Percentiles rank a stretch among this genome's conserved stretches.
phyloP scores from a whole-genome alignment of 257 asterid species.

The Mitragyna speciosa region DNA sequence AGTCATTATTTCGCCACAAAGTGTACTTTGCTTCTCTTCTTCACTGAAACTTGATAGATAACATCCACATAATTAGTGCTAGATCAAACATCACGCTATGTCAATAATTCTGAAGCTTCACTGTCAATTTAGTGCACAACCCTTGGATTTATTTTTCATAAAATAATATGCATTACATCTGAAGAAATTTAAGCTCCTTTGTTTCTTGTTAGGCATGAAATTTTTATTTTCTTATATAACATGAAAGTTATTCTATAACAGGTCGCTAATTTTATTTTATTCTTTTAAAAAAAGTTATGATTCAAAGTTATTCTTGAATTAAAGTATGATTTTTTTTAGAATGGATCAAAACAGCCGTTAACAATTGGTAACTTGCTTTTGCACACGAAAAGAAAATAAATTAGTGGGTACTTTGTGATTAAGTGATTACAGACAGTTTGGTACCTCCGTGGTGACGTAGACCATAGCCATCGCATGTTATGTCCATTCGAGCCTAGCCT shows the following conservation, averaged over 20 bases:
- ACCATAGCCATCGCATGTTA: slow-evolving; percentile 14
- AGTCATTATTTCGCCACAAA: background rate
- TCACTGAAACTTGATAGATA: background rate
- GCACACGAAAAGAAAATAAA: background rate
- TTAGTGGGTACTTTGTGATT: background rate
- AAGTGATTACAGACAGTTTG: background rate
- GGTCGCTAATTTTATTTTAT: background rate
- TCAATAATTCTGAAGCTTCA: background rate
- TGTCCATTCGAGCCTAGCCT: slow-evolving; percentile 22
- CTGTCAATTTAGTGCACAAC: background rate
- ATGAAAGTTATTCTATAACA: too few species aligned
- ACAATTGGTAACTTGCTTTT: background rate
- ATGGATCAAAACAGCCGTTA: background rate
- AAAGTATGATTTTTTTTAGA: too few species aligned
- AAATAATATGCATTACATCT: too few species aligned
- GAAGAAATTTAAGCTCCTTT: too few species aligned
- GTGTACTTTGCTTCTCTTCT: background rate
- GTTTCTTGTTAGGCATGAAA: background rate
- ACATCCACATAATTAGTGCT: background rate
- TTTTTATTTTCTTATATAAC: too few species aligned
- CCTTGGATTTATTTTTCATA: background rate
- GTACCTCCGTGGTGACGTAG: background rate
- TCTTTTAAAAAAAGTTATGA: background rate
- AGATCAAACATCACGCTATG: background rate
- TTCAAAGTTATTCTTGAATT: background rate